A percentile compares a stretch with the other conserved stretches of the same genome.
These are phyloP conservation scores for Nematodospora anomalae DNA, from an alignment of 1,139 yeast species.

Conservation along the genomic window DNA sequence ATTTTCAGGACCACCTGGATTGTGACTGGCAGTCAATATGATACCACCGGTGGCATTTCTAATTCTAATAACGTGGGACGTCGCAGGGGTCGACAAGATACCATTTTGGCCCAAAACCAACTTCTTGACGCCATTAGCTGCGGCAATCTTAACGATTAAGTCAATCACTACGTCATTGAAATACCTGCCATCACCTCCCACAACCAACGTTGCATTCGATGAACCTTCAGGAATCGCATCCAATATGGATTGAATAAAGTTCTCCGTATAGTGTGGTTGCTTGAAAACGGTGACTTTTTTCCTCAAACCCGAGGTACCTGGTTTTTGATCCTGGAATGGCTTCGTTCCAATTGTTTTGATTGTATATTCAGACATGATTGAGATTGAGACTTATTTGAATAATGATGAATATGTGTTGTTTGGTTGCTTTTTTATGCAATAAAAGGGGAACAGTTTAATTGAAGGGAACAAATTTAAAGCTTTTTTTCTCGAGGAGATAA, in stretches of 20 bases:
- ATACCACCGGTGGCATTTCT: slow-evolving; percentile 88
- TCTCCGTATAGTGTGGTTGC: slow-evolving; percentile 82
- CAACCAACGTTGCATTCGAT: slow-evolving; percentile 70
- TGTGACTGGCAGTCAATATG: slow-evolving; percentile 93
- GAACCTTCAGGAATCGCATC: slow-evolving; percentile 90
- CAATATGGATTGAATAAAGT: slow-evolving; percentile 85
- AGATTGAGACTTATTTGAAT: neutral
- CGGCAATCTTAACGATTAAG: slow-evolving; percentile 76
- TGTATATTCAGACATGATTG: slow-evolving; percentile 15
- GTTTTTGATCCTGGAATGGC: slow-evolving; percentile 88
- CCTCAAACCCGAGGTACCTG: slow-evolving; percentile 96
- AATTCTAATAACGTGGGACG: slow-evolving; percentile 85
- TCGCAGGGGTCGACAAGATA: slow-evolving; percentile 91
- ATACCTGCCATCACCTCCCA: slow-evolving; percentile 97
- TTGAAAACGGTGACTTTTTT: slow-evolving; percentile 87
- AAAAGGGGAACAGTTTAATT: no score
- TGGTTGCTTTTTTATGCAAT: no score
- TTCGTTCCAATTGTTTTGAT: slow-evolving; percentile 52
- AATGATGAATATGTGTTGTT: neutral
- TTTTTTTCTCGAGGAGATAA: neutral
- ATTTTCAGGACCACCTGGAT: slow-evolving; percentile 96
- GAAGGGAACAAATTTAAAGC: neutral
- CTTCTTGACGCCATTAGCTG: slow-evolving; percentile 88
- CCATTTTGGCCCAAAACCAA: slow-evolving; percentile 87
- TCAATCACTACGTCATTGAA: slow-evolving; percentile 83